Conservation (phyloP, 106 monocot genomes). For the Triglochin maritima region DNA sequence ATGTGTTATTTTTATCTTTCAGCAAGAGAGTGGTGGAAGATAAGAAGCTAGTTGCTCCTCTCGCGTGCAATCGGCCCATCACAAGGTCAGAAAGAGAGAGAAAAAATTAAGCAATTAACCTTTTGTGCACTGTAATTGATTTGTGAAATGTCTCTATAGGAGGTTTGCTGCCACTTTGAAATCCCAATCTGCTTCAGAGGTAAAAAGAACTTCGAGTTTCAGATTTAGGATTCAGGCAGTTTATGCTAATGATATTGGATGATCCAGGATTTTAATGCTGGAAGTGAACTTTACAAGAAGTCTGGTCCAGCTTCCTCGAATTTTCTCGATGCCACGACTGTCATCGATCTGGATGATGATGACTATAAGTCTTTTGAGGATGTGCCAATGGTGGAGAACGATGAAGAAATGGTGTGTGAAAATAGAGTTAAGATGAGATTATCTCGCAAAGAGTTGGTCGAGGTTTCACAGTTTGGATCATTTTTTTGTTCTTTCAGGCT, state of each 20-base stretch:
- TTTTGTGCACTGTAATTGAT: neutral
- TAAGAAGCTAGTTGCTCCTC: conserved; percentile 10
- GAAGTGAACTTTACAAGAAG: too few relatives aligned
- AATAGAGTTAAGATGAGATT: conserved; percentile 13
- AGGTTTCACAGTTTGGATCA: neutral
- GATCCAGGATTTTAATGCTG: neutral
- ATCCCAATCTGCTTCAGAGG: conserved; percentile 27
- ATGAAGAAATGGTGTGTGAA: conserved; percentile 11
- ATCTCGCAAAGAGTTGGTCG: neutral
- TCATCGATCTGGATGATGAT: conserved; percentile 16
- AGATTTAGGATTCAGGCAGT: neutral
- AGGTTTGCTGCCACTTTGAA: conserved; percentile 42
- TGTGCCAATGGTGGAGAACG: conserved; percentile 26
- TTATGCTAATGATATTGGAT: neutral
- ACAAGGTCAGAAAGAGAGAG: conserved; percentile 42
- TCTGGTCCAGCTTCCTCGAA: neutral
- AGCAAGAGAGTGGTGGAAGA: conserved; percentile 22
- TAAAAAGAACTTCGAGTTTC: conserved; percentile 6
- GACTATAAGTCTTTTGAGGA: too few relatives aligned
- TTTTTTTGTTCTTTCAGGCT: neutral
- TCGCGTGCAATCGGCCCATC: conserved; percentile 30
- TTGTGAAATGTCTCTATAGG: conserved; percentile 18
- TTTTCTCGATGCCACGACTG: conserved; percentile 7
- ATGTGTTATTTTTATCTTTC: neutral
- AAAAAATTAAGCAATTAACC: neutral